phyloP scores from a whole-genome alignment of 164 flowering plant genomes.

The Kingdonia uniflora region DNA sequence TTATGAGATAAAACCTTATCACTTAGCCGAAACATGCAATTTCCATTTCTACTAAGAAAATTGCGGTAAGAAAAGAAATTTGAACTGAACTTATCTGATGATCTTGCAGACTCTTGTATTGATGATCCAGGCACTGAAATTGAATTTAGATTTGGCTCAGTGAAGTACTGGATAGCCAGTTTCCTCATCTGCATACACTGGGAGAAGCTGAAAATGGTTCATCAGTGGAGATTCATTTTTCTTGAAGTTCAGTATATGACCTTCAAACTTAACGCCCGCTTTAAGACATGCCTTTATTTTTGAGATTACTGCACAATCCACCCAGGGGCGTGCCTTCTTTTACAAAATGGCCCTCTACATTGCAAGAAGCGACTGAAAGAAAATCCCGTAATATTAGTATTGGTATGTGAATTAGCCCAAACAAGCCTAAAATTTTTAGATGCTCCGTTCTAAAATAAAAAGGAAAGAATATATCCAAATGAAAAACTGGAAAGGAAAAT shows the following conservation, averaged over 20 bases:
- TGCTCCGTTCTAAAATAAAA: no score
- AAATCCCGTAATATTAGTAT: no score
- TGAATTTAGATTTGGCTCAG: conserved; percentile 63
- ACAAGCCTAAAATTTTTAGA: no score
- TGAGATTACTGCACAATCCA: conserved; percentile 64
- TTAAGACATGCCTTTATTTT: conserved; percentile 77
- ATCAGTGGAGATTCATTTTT: conserved; percentile 89
- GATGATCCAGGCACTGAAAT: conserved; percentile 56
- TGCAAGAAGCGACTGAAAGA: conserved; percentile 92
- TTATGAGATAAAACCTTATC: conserved; percentile 69
- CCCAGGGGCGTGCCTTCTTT: conserved; percentile 87
- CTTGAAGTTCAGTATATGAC: conserved; percentile 73
- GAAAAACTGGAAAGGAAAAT: no score
- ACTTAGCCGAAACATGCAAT: conserved; percentile 55
- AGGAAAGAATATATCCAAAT: no score
- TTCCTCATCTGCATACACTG: conserved; percentile 80
- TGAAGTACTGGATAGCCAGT: conserved; percentile 72
- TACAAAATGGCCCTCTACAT: conserved; percentile 85
- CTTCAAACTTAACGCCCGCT: conserved; percentile 75
- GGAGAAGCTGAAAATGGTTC: conserved; percentile 65
- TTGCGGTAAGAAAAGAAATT: conserved; percentile 27
- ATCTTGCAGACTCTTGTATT: conserved; percentile 34
- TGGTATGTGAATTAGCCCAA: no score
- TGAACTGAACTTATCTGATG: conserved; percentile 34
- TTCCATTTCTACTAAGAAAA: conserved; percentile 32